phyloP scores from a whole-genome alignment of 768 basidiomycete genomes.

The Lentinula guzmanii region DNA sequence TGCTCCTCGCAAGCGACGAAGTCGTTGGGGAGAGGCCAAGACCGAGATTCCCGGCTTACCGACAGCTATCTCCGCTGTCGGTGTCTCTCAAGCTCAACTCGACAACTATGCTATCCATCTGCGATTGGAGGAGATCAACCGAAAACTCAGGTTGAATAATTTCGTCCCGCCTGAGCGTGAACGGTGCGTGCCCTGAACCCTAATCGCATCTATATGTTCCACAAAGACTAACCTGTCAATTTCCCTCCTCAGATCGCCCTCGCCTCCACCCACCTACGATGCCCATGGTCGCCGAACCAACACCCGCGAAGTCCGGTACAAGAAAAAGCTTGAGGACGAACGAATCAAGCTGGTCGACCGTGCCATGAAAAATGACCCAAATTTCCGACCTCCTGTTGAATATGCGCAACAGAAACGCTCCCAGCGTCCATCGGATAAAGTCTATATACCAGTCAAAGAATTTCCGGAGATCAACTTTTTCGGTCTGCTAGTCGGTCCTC shows the following conservation, averaged over 20 bases:
- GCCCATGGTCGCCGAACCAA: constrained; percentile 97
- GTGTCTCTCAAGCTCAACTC: constrained; percentile 92
- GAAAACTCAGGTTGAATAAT: constrained; percentile 89
- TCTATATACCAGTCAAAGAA: constrained; percentile 99
- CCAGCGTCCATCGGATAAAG: constrained; percentile 92
- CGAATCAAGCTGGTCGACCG: constrained; percentile 91
- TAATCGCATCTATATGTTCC: constrained; percentile 19
- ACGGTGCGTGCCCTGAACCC: constrained; percentile 43
- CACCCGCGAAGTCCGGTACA: constrained; percentile 97
- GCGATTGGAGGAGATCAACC: constrained; percentile 94
- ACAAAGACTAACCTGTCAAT: background rate
- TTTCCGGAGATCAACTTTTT: constrained; percentile 99
- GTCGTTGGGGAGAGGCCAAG: constrained; percentile 96
- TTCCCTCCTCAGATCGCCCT: constrained; percentile 63
- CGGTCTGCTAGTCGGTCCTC: constrained; percentile 94
- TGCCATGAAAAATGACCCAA: constrained; percentile 96
- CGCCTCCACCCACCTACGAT: constrained; percentile 97
- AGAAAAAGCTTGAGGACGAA: constrained; percentile 90
- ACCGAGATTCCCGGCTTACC: constrained; percentile 89
- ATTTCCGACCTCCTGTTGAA: constrained; percentile 95
- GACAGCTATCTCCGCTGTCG: constrained; percentile 87
- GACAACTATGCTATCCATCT: constrained; percentile 98
- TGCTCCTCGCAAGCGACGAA: constrained; percentile 89
- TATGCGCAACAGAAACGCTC: constrained; percentile 94
- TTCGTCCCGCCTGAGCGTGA: constrained; percentile 94